Base-by-base conservation (phyloP, 1,139 yeast genomes). In the Sugiyamaella xylanicola region DNA sequence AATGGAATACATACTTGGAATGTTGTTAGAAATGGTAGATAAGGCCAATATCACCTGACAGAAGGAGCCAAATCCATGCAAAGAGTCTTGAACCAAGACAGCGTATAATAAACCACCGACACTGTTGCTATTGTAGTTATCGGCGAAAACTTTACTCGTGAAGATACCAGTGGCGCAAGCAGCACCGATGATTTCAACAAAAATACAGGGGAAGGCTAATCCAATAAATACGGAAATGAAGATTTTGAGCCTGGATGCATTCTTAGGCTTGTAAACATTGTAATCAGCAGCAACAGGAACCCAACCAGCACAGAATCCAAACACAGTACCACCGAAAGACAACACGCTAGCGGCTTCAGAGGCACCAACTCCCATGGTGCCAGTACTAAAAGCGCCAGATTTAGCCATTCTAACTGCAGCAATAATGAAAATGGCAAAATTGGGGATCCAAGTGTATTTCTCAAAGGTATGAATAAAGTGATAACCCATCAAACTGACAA, bases 251-350 rank as follows among this genome's bases (percentile, higher is more conserved):
- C 82, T 74, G 70, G 80, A 81, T 59, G 85, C 82, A 67, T 82
- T 77, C 68, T 82, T 77, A 60, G 81, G 80, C 81, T 87, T 91
- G 76, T 89, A 91, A 51, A 86, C 91, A 53, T 96, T 88, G 74
- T 90, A 91, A 74, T 91, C 97, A 43, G 96, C 84, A 47, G 97
- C 95, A 66, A 86, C 89, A 22, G 96, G 86, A 56, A 95, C 83
- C 97, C 97, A 91, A 61, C 97, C 97, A 56, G 96, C 83, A 53
- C 96, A 95, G 67, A 87, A 91, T 61, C 97, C 97, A 66, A 81
- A 91, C 60, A 88, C 74, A 48, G 95, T 76, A 68, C 91, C 86
- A 68, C 97, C 97, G 65, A 87, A 89, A 40, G 95, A 84, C 55
- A 91, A 77, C 36, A 90, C 92, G 65, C 73, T 68, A 63, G 92